These are phyloP conservation scores for Helotiales sp. DNA, from an alignment of 2,329 filamentous ascomycete species.

Conservation along the genomic window DNA sequence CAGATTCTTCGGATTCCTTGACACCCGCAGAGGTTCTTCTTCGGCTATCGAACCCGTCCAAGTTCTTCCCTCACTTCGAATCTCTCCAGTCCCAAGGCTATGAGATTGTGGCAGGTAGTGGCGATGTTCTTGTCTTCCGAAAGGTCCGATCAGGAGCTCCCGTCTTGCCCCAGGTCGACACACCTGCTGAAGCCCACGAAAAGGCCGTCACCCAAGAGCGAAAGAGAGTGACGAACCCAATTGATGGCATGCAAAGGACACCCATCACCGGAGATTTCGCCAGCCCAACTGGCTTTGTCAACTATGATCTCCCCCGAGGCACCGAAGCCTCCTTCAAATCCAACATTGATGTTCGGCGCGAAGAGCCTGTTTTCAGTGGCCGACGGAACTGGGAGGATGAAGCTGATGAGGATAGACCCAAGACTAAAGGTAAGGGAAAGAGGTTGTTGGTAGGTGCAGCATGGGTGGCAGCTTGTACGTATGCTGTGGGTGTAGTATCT, in stretches of 20 bases:
- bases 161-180: not conserved
- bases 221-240: slow-evolving; percentile 54
- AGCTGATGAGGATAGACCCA: slow-evolving; percentile 36
- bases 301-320: slow-evolving; percentile 55
- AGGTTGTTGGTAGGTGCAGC: slow-evolving; percentile 58
- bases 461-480: slow-evolving; percentile 60
- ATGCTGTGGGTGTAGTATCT: slow-evolving; percentile 61
- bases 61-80: slow-evolving; percentile 68
- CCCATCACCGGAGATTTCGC: slow-evolving; percentile 60
- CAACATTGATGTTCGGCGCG: slow-evolving; percentile 51
- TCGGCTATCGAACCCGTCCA: slow-evolving; percentile 64
- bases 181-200: not conserved
- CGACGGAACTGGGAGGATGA: slow-evolving; percentile 41
- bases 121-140: slow-evolving; percentile 69
- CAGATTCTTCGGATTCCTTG: slow-evolving; percentile 54
- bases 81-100: slow-evolving; percentile 65
- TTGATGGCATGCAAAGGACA: slow-evolving; percentile 50
- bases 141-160: slow-evolving; percentile 53
- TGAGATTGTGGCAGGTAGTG: slow-evolving; percentile 67
- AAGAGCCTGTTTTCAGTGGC: slow-evolving; percentile 55
- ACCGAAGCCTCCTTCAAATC: slow-evolving; percentile 49
- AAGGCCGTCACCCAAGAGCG: slow-evolving; percentile 19
- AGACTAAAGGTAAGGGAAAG: slow-evolving; percentile 51
- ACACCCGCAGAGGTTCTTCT: slow-evolving; percentile 65
- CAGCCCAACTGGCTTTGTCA: slow-evolving; percentile 69